These are phyloP conservation scores for Aspergillus cavernicola DNA, from an alignment of 495 filamentous ascomycete species.

Conservation along the genomic window DNA sequence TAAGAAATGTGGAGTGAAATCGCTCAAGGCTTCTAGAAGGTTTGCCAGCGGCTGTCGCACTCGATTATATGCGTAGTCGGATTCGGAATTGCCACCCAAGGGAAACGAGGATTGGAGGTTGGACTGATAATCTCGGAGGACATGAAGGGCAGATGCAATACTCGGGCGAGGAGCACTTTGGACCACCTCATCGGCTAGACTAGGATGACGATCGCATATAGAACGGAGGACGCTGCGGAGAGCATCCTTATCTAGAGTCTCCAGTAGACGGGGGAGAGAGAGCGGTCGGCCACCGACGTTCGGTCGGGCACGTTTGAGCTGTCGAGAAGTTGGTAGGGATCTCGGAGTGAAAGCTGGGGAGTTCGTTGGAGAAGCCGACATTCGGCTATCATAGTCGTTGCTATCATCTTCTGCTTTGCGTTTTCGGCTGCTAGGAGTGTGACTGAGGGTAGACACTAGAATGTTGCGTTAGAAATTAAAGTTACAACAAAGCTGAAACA, in stretches of 20 bases:
- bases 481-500: background rate
- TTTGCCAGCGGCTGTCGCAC: conserved; percentile 76
- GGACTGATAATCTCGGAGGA: conserved; percentile 76
- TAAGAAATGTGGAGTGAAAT: conserved; percentile 93
- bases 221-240: conserved; percentile 77
- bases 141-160: conserved; percentile 71
- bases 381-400: conserved; percentile 65
- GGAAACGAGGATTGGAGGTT: conserved; percentile 78
- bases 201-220: conserved; percentile 85
- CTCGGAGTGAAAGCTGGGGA: conserved; percentile 71
- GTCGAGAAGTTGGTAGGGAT: conserved; percentile 60
- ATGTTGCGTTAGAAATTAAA: conserved; percentile 22
- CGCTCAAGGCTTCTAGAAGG: conserved; percentile 82
- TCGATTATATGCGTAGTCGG: conserved; percentile 93
- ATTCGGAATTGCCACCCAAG: conserved; percentile 73
- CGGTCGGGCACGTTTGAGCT: conserved; percentile 59
- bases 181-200: conserved; percentile 71
- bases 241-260: conserved; percentile 82
- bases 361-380: conserved; percentile 78
- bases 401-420: conserved; percentile 84
- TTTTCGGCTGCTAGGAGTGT: conserved; percentile 61
- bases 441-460: conserved; percentile 52
- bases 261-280: conserved; percentile 75
- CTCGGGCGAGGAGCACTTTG: conserved; percentile 79
- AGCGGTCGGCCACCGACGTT: conserved; percentile 78